phyloP scores from a whole-genome alignment of 2,329 filamentous ascomycete genomes.

The Tolypocladium album region DNA sequence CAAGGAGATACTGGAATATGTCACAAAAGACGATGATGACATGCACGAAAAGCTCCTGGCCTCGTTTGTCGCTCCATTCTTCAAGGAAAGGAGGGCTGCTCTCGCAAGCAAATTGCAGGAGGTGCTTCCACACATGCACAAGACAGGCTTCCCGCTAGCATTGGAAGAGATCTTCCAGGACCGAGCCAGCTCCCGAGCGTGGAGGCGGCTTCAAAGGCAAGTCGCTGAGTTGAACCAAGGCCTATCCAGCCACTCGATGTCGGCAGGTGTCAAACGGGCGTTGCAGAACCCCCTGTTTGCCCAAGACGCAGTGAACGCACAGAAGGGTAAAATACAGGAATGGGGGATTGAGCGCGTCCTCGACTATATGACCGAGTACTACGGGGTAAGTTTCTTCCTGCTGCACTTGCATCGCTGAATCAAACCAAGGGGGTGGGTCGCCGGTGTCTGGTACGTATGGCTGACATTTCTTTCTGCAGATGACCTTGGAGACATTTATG shows the following conservation, averaged over 20 bases:
- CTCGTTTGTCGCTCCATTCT: background rate
- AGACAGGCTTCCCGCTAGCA: background rate
- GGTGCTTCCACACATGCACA: background rate
- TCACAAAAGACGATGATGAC: background rate
- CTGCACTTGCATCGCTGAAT: background rate
- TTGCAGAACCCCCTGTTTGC: background rate
- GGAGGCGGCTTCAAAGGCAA: background rate
- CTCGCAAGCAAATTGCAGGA: background rate
- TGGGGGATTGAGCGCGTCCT: slow-evolving; percentile 6
- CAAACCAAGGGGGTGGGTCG: background rate
- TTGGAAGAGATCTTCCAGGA: background rate
- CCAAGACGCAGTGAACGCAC: background rate
- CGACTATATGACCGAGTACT: slow-evolving; percentile 29
- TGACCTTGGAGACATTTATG: slow-evolving; percentile 2
- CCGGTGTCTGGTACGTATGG: background rate
- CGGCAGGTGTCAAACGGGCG: background rate
- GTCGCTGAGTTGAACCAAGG: background rate
- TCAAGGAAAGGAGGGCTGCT: background rate
- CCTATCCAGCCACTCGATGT: background rate
- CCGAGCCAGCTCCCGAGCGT: background rate
- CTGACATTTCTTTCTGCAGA: background rate
- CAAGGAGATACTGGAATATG: background rate
- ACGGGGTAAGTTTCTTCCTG: slow-evolving; percentile 18
- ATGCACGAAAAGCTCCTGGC: background rate
- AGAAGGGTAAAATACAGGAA: background rate